Evolutionary conservation across 257 asterid species (phyloP).

Genomic region (Solanum sejunctum): DNA sequence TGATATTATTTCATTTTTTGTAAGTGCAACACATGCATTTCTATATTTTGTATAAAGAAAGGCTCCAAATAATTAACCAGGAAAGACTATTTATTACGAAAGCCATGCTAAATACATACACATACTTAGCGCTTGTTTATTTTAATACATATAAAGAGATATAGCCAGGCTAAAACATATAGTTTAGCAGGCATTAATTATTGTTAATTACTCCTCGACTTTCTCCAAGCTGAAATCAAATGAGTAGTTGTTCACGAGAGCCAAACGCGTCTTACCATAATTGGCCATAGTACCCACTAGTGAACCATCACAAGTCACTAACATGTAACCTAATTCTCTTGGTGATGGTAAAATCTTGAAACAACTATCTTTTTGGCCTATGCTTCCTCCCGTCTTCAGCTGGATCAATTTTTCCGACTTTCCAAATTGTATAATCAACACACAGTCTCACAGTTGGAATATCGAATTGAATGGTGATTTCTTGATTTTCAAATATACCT

Average conservation of each 20-base stretch:
- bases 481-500: neutral
- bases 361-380: neutral
- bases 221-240: neutral
- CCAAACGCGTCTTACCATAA: too few species aligned
- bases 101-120: neutral
- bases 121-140: neutral
- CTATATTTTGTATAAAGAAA: too few species aligned
- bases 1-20: too few species aligned
- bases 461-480: neutral
- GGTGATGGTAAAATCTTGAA: neutral
- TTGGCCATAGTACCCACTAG: too few species aligned
- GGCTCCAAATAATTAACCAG: neutral
- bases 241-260: too few species aligned
- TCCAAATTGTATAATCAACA: neutral
- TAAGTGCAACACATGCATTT: too few species aligned
- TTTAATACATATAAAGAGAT: neutral
- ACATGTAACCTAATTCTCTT: rapidly evolving
- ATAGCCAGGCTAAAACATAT: neutral
- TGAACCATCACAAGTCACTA: too few species aligned
- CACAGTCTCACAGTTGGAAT: neutral
- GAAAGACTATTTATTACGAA: neutral
- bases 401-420: neutral
- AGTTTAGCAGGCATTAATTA: neutral
- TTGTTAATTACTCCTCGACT: neutral
- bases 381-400: neutral